Conservation (phyloP, 345 rosid genomes). For the Eucalyptus cladocalyx region DNA sequence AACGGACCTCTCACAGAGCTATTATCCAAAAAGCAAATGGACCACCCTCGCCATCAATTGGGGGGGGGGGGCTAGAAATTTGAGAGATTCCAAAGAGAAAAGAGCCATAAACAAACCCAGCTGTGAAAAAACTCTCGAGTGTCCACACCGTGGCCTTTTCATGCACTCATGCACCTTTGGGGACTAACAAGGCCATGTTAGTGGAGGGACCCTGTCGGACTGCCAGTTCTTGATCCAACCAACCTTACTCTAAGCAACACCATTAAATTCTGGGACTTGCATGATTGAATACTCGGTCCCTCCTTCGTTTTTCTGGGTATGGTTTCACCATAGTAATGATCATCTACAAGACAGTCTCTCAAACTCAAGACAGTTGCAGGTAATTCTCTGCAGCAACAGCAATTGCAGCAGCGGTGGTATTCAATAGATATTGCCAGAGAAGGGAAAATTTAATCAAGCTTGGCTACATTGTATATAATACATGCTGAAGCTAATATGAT, state of each 20-base stretch:
- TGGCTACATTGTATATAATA: not conserved
- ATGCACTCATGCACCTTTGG: not conserved
- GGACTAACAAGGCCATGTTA: not conserved
- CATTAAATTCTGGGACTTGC: not conserved
- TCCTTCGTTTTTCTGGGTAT: not conserved
- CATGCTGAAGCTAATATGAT: not conserved
- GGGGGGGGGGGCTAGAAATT: not conserved
- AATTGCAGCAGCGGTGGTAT: not conserved
- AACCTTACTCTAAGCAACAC: not conserved
- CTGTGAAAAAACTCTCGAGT: not conserved
- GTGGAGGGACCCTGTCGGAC: not conserved
- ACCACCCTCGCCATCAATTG: not conserved
- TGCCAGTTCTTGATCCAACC: not conserved
- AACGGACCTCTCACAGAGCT: not conserved
- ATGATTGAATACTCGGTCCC: not conserved
- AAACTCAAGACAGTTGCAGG: not conserved
- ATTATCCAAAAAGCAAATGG: not conserved
- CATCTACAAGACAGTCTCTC: not conserved
- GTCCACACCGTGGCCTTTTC: not conserved
- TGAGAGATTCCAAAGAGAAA: not conserved
- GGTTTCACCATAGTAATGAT: not conserved
- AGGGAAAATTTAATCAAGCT: not conserved
- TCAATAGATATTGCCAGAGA: not conserved
- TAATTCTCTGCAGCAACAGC: not conserved
- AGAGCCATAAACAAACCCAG: not conserved